Conservation (phyloP, 257 asterid species). For the Fraxinus excelsior region DNA sequence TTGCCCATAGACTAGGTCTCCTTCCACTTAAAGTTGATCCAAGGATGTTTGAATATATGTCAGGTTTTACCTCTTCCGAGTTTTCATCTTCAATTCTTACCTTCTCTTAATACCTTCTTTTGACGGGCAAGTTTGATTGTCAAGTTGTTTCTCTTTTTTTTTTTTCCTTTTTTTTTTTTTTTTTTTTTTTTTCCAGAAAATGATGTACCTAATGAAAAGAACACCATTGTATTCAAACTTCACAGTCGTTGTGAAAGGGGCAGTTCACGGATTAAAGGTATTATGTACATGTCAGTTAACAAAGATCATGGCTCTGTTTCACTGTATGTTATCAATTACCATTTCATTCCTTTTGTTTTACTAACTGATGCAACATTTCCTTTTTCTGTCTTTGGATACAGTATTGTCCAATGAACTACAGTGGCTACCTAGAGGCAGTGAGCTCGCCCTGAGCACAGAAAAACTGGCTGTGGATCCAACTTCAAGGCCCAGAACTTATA, state of each 20-base stretch:
- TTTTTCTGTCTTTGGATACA: slow-evolving; percentile 28
- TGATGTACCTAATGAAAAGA: slow-evolving; percentile 79
- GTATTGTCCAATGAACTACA: slow-evolving; percentile 68
- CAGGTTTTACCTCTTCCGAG: slow-evolving; percentile 54
- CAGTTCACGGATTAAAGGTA: slow-evolving; percentile 61
- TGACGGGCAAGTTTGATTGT: slow-evolving; percentile 35
- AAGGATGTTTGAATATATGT: slow-evolving; percentile 66
- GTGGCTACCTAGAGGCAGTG: slow-evolving; percentile 92
- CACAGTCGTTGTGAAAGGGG: slow-evolving; percentile 62
- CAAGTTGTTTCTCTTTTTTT: slow-evolving; percentile 19
- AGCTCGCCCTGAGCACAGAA: slow-evolving; percentile 48
- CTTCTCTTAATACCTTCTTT: background rate
- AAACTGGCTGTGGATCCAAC: slow-evolving; percentile 39
- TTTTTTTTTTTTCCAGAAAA: too few relatives aligned
- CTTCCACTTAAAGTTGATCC: slow-evolving; percentile 89
- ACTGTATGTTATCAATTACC: background rate
- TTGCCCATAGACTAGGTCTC: slow-evolving; percentile 91
- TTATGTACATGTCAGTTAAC: slow-evolving; percentile 7
- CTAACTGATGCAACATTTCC: slow-evolving; percentile 15
- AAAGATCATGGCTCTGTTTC: slow-evolving; percentile 6
- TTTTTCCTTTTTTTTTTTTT: too few relatives aligned
- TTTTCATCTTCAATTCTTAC: slow-evolving; percentile 10
- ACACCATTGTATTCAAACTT: slow-evolving; percentile 86
- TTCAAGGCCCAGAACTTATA: slow-evolving; percentile 62
- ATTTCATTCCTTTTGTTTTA: slow-evolving; percentile 9